phyloP scores from a whole-genome alignment of 176 grass and related monocot genomes.

The Triticum dicoccoides region DNA sequence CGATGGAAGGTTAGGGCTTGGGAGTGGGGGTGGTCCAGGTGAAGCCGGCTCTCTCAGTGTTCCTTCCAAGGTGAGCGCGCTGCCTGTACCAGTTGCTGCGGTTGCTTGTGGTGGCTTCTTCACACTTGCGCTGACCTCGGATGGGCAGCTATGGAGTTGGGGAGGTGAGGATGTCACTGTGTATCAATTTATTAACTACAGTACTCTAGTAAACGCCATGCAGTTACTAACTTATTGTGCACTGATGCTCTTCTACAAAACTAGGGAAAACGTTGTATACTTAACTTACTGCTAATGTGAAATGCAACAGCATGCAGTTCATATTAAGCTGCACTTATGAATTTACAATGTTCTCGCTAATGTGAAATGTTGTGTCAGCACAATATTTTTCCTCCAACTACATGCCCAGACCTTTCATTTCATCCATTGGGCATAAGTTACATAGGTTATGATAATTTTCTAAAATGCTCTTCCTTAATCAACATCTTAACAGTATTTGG shows the following conservation, averaged over 20 bases:
- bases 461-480: background rate
- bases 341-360: background rate
- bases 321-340: background rate
- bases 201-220: background rate
- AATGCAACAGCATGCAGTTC: background rate
- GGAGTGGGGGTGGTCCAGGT: conserved; percentile 87
- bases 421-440: background rate
- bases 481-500: background rate
- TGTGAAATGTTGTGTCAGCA: background rate
- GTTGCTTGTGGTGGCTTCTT: conserved; percentile 96
- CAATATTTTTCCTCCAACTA: background rate
- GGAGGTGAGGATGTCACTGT: conserved; percentile 58
- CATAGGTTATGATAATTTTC: background rate
- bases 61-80: conserved; percentile 71
- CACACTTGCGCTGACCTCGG: conserved; percentile 65
- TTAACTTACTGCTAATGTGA: background rate
- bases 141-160: conserved; percentile 95
- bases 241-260: background rate
- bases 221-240: background rate
- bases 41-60: conserved; percentile 86
- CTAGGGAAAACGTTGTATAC: background rate
- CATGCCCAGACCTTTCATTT: background rate
- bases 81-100: conserved; percentile 68
- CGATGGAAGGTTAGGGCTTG: conserved; percentile 85
- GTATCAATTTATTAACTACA: background rate